Evolutionary conservation across 495 filamentous ascomycete genomes (phyloP).

Genomic region (Neurospora sp.): DNA sequence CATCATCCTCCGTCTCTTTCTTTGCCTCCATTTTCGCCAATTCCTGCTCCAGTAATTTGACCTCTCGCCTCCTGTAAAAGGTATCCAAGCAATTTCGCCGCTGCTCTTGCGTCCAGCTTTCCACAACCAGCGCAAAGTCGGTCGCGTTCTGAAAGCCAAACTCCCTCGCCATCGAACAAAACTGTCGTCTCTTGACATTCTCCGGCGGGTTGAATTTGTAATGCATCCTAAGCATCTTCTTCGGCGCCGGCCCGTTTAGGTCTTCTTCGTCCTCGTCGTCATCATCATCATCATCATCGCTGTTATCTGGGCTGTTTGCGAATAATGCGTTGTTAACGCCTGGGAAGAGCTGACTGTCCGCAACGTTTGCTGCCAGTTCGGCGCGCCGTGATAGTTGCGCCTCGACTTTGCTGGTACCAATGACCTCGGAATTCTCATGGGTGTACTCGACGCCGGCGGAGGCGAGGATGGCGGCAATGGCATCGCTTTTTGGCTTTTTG

Average conservation of each 20-base stretch:
- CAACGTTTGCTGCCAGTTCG: constrained; percentile 44
- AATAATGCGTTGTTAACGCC: constrained; percentile 21
- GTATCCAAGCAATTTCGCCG: constrained; percentile 66
- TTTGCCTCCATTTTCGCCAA: constrained; percentile 6
- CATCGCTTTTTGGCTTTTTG: constrained; percentile 48
- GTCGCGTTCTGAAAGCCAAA: constrained; percentile 68
- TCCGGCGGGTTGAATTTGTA: constrained; percentile 68
- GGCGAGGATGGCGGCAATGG: constrained; percentile 81
- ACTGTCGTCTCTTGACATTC: constrained; percentile 70
- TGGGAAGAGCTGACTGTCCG: constrained; percentile 22
- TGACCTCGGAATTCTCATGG: constrained; percentile 92
- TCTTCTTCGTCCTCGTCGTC: not conserved
- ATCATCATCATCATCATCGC: not conserved
- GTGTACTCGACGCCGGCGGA: constrained; percentile 89
- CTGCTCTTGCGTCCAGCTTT: constrained; percentile 85
- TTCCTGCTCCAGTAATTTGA: constrained; percentile 23
- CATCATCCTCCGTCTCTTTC: not conserved
- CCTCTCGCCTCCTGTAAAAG: constrained; percentile 56
- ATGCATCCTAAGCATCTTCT: constrained; percentile 27
- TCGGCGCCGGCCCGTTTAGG: not conserved
- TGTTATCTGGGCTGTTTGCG: constrained; percentile 19
- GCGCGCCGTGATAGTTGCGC: constrained; percentile 67
- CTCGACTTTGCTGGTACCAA: constrained; percentile 81
- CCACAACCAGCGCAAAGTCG: constrained; percentile 89
- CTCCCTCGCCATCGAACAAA: constrained; percentile 76